phyloP scores from a whole-genome alignment of 805 yeast genomes.

The Suhomyces canberraensis region DNA sequence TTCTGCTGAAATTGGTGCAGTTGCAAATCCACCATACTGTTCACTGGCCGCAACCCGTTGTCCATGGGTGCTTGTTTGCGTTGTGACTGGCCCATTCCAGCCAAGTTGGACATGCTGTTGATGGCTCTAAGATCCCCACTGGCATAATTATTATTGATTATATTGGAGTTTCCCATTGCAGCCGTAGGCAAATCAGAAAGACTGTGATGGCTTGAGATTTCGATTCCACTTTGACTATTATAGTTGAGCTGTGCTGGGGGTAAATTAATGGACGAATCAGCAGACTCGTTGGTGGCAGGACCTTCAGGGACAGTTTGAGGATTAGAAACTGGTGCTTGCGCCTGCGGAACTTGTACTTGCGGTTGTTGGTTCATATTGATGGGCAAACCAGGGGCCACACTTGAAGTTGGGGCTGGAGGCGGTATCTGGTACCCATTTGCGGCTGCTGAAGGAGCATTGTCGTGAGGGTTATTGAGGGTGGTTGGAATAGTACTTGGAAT shows the following conservation, averaged over 20 bases:
- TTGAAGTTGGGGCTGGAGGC: conserved; percentile 5
- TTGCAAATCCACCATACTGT: conserved; percentile 33
- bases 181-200: conserved; percentile 22
- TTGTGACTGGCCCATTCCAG: conserved; percentile 15
- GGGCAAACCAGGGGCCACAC: conserved; percentile 2
- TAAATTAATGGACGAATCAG: not conserved
- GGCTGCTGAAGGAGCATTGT: not conserved
- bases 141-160: not conserved
- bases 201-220: conserved; percentile 21
- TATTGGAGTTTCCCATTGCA: not conserved
- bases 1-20: conserved; percentile 12
- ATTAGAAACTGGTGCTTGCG: not conserved
- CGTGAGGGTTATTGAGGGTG: conserved; percentile 20
- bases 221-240: conserved; percentile 1
- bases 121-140: conserved; percentile 21
- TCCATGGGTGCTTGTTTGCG: conserved; percentile 7
- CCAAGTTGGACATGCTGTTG: conserved; percentile 27
- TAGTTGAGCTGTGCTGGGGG: conserved; percentile 2
- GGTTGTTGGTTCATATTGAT: not conserved
- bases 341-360: not conserved
- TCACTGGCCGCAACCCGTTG: conserved; percentile 21
- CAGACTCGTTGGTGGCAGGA: conserved; percentile 2
- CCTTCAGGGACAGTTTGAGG: conserved; percentile 1
- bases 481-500: conserved; percentile 41
- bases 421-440: not conserved